These are phyloP conservation scores for Fusarium globosum DNA, from an alignment of 2,329 filamentous ascomycete genomes.

Conservation along the genomic window DNA sequence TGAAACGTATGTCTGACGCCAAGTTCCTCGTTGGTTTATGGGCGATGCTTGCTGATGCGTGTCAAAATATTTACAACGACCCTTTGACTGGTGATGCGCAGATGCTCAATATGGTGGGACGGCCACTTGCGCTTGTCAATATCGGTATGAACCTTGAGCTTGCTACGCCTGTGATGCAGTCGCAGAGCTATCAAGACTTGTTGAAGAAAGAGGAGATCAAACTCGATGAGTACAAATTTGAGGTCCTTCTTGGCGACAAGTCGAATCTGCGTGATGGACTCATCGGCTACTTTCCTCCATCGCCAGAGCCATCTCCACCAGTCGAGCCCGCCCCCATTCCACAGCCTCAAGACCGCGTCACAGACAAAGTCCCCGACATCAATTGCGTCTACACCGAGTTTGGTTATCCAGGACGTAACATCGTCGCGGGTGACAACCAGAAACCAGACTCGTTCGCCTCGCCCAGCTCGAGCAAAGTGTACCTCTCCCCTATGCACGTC, in stretches of 20 bases:
- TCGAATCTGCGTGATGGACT: not conserved
- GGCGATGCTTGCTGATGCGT: not conserved
- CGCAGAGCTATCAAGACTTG: not conserved
- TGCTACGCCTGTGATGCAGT: not conserved
- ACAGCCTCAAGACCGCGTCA: not conserved
- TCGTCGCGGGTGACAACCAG: not conserved
- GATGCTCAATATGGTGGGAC: slow-evolving; percentile 1
- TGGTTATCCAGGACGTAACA: not conserved
- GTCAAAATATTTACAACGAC: not conserved
- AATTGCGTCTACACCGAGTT: not conserved
- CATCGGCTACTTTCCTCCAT: not conserved
- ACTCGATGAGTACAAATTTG: not conserved
- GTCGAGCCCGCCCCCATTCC: not conserved
- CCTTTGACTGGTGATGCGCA: not conserved
- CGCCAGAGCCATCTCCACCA: not conserved
- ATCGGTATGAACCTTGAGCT: not conserved
- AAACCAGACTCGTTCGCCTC: not conserved
- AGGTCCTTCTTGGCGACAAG: not conserved
- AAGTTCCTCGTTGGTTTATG: not conserved
- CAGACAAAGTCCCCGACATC: not conserved
- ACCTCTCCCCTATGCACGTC: not conserved
- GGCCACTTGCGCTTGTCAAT: not conserved
- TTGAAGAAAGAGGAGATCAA: not conserved
- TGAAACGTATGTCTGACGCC: not conserved
- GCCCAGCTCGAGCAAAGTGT: not conserved